Percentiles rank a stretch among this genome's conserved stretches.
These are phyloP conservation scores for Picochlorum sp. DNA, from an alignment of 139 green algal genomes.

Conservation along the genomic window DNA sequence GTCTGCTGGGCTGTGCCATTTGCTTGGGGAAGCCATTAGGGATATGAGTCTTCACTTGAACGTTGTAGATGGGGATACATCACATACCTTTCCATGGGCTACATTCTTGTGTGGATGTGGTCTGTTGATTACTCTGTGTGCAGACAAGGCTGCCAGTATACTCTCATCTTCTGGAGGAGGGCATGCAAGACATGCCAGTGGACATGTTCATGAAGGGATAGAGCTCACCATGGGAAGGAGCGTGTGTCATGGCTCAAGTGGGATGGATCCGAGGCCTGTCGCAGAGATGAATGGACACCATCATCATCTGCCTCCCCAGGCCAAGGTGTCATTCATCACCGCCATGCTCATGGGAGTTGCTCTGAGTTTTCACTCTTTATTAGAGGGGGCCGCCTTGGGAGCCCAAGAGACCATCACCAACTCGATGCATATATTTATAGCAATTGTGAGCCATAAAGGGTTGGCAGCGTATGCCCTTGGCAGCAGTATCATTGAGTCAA, in stretches of 20 bases:
- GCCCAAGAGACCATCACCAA: conserved; percentile 52
- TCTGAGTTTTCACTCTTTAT: conserved; percentile 69
- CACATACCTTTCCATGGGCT: conserved; percentile 31
- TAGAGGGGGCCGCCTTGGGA: conserved; percentile 70
- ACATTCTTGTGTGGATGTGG: conserved; percentile 41
- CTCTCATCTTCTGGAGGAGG: background rate
- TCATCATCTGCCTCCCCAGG: conserved; percentile 4
- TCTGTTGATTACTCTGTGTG: conserved; percentile 35
- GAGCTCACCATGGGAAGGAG: conserved; percentile 9
- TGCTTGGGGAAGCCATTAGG: conserved; percentile 41
- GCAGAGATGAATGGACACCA: conserved; percentile 1
- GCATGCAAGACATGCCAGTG: background rate
- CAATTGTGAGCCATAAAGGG: conserved; percentile 67
- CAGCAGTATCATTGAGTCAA: conserved; percentile 55
- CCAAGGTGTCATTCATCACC: conserved; percentile 52
- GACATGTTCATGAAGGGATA: background rate
- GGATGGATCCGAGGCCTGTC: no score
- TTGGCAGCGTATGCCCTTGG: conserved; percentile 74
- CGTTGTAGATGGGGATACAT: background rate
- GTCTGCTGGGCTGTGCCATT: conserved; percentile 64
- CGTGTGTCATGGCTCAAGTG: background rate
- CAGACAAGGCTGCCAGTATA: conserved; percentile 19
- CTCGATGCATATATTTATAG: conserved; percentile 72
- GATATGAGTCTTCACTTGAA: conserved; percentile 8
- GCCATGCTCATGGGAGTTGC: conserved; percentile 63